Evolutionary conservation across 495 filamentous ascomycete species (phyloP).

Genomic region (Lichenothelia convexa): DNA sequence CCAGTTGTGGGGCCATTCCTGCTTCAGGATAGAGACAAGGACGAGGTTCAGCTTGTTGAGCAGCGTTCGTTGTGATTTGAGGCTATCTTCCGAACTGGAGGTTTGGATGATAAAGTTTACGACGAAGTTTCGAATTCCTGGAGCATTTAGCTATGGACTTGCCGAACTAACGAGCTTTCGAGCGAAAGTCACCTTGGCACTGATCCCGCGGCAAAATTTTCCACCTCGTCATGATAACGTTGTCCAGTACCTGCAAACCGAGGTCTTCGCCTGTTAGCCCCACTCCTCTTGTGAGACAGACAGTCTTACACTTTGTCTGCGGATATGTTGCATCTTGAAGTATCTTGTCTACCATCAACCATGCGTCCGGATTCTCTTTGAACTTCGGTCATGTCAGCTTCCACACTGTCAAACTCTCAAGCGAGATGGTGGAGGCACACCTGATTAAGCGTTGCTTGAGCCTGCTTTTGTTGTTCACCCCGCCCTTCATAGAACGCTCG

Average conservation of each 20-base stretch:
- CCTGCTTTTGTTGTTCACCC: conserved; percentile 95
- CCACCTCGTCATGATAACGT: conserved; percentile 98
- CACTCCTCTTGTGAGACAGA: conserved; percentile 5
- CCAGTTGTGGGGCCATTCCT: conserved; percentile 99
- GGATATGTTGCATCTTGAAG: conserved; percentile 74
- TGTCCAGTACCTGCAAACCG: conserved; percentile 88
- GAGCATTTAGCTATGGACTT: conserved; percentile 1
- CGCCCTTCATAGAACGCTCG: conserved; percentile 92
- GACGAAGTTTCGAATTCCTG: conserved; percentile 95
- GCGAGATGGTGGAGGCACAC: conserved; percentile 31
- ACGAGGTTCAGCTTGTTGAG: conserved; percentile 97
- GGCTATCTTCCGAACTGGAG: conserved; percentile 70
- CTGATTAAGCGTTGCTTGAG: conserved; percentile 85
- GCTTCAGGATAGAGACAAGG: conserved; percentile 91
- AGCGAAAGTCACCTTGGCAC: conserved; percentile 51
- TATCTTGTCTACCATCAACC: conserved; percentile 92
- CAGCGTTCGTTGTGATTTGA: conserved; percentile 64
- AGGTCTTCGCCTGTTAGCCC: conserved; percentile 50
- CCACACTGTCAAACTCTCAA: conserved; percentile 3
- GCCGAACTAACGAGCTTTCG: not conserved
- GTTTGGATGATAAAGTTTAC: conserved; percentile 92
- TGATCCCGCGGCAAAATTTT: conserved; percentile 91
- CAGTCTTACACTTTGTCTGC: conserved; percentile 88
- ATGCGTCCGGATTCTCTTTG: conserved; percentile 95
- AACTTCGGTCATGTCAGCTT: conserved; percentile 40